phyloP scores from a whole-genome alignment of 495 filamentous ascomycete genomes.

The Oidiodendron maius region DNA sequence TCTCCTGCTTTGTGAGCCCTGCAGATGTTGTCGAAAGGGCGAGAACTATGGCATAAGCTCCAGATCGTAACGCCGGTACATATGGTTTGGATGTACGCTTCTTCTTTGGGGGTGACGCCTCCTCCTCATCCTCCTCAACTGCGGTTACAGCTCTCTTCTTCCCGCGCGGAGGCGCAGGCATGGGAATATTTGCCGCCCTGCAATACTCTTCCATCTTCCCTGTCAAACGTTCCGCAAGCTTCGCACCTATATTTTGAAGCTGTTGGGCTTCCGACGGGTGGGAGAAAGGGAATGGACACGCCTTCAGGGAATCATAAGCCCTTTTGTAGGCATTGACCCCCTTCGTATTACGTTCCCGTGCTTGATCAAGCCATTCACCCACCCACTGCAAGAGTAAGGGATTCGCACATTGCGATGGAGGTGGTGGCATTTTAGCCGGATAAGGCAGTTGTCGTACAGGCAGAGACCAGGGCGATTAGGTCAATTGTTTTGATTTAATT shows the following conservation, averaged over 20 bases:
- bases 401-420: constrained; percentile 67
- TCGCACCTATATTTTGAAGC: constrained; percentile 66
- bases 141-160: constrained; percentile 22
- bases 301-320: constrained; percentile 76
- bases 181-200: constrained; percentile 60
- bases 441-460: too few relatives aligned
- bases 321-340: constrained; percentile 69
- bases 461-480: too few relatives aligned
- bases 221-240: constrained; percentile 63
- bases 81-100: constrained; percentile 63
- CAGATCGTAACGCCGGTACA: constrained; percentile 65
- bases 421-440: constrained; percentile 11
- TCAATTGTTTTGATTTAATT: too few relatives aligned
- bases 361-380: constrained; percentile 74
- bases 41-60: constrained; percentile 67
- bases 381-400: constrained; percentile 71
- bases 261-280: constrained; percentile 72
- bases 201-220: constrained; percentile 64
- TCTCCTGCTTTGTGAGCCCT: constrained; percentile 60
- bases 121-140: constrained; percentile 20
- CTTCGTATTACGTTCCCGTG: constrained; percentile 64
- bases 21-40: constrained; percentile 51
- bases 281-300: constrained; percentile 65
- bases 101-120: constrained; percentile 46
- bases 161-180: constrained; percentile 52